Evolutionary conservation across 352 stramenopile genomes (phyloP).

Genomic region (Pythium utonaiense): DNA sequence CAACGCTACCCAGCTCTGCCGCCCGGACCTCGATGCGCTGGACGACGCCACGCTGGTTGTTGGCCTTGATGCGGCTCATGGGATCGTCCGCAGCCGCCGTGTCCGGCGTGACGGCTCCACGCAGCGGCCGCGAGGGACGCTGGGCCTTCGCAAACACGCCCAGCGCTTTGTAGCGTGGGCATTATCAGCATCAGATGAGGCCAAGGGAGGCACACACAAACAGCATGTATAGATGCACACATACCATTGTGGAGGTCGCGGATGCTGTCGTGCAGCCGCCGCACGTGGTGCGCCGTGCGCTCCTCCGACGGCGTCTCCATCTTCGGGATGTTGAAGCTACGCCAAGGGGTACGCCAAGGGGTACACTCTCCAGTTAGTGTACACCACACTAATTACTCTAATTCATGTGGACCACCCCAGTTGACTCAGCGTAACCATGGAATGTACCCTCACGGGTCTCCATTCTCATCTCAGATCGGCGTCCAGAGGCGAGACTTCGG

Average conservation of each 20-base stretch:
- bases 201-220: neutral
- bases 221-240: neutral
- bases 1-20: neutral
- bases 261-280: conserved; percentile 32
- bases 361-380: neutral
- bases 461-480: conserved; percentile 7
- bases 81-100: conserved; percentile 23
- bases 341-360: neutral
- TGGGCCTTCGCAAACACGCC: conserved; percentile 19
- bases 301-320: conserved; percentile 10
- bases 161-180: conserved; percentile 19
- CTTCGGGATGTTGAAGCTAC: conserved; percentile 2
- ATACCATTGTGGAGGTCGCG: conserved; percentile 37
- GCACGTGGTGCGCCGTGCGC: conserved; percentile 30
- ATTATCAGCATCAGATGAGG: neutral
- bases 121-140: conserved; percentile 9
- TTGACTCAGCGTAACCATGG: neutral
- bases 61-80: conserved; percentile 38
- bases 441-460: neutral
- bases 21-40: conserved; percentile 28
- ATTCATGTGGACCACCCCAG: neutral
- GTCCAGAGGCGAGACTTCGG: too few species aligned
- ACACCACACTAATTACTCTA: neutral
- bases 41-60: conserved; percentile 45
- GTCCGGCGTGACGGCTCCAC: conserved; percentile 6